Conservation (phyloP, 179 eudicot genomes). For the Silene vulgaris region DNA sequence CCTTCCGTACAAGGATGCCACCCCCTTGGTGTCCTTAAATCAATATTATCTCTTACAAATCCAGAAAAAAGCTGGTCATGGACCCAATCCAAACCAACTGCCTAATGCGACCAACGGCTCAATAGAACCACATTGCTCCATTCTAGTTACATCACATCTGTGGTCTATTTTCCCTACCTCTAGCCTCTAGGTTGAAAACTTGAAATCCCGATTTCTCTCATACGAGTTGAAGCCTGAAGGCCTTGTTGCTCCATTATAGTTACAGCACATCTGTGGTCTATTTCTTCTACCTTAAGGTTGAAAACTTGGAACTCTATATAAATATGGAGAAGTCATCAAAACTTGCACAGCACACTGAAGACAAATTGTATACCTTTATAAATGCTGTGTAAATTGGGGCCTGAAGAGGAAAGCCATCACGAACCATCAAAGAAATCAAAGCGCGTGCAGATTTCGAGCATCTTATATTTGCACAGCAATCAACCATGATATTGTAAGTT, state of each 20-base stretch:
- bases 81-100: background rate
- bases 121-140: background rate
- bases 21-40: background rate
- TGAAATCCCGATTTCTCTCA: slow-evolving; percentile 3
- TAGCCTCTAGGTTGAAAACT: background rate
- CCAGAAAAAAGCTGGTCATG: background rate
- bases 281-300: background rate
- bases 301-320: background rate
- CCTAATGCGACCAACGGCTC: background rate
- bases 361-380: slow-evolving; percentile 49
- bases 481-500: slow-evolving; percentile 71
- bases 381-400: slow-evolving; percentile 54
- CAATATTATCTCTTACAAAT: background rate
- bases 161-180: background rate
- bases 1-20: too few relatives aligned
- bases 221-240: background rate
- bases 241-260: background rate
- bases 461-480: slow-evolving; percentile 60
- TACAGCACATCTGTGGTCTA: background rate
- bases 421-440: slow-evolving; percentile 67
- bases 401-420: slow-evolving; percentile 51
- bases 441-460: slow-evolving; percentile 69
- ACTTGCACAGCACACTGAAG: background rate
- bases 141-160: background rate
- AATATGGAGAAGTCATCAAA: background rate